Evolutionary conservation across 176 grass and related monocot species (phyloP).

Genomic region (Elaeis guineensis): DNA sequence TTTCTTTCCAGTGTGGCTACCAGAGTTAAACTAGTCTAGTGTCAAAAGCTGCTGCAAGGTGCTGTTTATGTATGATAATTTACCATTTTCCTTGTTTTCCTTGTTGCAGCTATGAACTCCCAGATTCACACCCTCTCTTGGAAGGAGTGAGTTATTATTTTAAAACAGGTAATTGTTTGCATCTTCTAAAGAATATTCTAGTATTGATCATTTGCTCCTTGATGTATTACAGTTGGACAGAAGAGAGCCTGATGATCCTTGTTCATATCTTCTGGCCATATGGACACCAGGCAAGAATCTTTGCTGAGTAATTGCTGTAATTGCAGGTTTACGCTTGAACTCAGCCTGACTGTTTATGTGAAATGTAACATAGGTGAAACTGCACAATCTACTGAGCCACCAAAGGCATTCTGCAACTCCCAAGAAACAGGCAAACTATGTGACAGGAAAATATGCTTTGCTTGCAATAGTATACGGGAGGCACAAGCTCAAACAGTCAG

Average conservation of each 20-base stretch:
- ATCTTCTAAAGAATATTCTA: no score
- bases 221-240: constrained; percentile 37
- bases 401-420: constrained; percentile 47
- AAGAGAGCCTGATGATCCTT: constrained; percentile 73
- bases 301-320: not conserved
- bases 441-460: constrained; percentile 40
- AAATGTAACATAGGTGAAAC: constrained; percentile 57
- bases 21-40: not conserved
- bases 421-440: constrained; percentile 46
- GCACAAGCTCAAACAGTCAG: constrained; percentile 56
- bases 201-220: no score
- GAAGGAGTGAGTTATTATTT: constrained; percentile 45
- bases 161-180: no score
- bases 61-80: not conserved
- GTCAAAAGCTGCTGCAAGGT: not conserved
- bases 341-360: not conserved
- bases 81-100: constrained; percentile 2
- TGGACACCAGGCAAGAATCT: constrained; percentile 63
- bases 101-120: constrained; percentile 68
- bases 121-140: constrained; percentile 58
- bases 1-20: not conserved
- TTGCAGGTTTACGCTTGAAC: not conserved
- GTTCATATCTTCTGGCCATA: constrained; percentile 65
- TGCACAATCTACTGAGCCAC: constrained; percentile 69
- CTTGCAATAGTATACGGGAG: constrained; percentile 66